A percentile compares a stretch with the other conserved stretches of the same genome.
Evolutionary conservation across 2,329 filamentous ascomycete species (phyloP).

Genomic region (Penicillium griseofulvum): DNA sequence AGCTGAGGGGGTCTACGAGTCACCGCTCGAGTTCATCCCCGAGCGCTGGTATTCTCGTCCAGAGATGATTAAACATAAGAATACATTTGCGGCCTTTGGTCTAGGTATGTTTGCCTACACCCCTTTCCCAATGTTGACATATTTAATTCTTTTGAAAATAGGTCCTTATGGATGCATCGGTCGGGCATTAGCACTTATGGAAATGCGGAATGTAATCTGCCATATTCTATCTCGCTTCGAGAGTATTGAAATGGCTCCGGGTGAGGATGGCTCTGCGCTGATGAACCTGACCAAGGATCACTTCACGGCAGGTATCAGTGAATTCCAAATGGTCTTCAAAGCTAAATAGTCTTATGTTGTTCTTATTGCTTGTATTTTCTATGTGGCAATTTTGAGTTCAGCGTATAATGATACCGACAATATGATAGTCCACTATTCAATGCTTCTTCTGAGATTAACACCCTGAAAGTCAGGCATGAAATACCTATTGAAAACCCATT

Average conservation of each 20-base stretch:
- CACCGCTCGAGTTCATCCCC: neutral
- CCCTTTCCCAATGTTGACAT: neutral
- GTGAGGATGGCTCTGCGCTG: neutral
- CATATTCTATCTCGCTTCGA: neutral
- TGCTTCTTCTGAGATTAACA: too few species aligned
- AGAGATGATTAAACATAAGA: conserved; percentile 1
- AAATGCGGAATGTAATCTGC: neutral
- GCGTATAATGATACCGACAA: too few species aligned
- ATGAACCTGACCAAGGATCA: neutral
- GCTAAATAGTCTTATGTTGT: neutral
- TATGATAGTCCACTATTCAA: too few species aligned
- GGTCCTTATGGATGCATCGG: conserved; percentile 6
- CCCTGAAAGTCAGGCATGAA: too few species aligned
- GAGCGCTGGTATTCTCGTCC: neutral
- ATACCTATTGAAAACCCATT: too few species aligned
- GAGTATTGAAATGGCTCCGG: neutral
- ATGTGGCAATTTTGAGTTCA: neutral
- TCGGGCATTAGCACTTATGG: conserved; percentile 4
- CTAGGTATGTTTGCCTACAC: neutral
- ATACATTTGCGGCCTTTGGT: neutral
- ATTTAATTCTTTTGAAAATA: neutral
- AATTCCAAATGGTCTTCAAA: neutral
- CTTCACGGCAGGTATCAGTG: neutral
- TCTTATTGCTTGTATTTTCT: neutral
- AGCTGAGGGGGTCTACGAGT: neutral